Evolutionary conservation across 495 filamentous ascomycete species (phyloP), one percentile per base, ranked within the genome.

Genomic region (Penicillium canescens): DNA sequence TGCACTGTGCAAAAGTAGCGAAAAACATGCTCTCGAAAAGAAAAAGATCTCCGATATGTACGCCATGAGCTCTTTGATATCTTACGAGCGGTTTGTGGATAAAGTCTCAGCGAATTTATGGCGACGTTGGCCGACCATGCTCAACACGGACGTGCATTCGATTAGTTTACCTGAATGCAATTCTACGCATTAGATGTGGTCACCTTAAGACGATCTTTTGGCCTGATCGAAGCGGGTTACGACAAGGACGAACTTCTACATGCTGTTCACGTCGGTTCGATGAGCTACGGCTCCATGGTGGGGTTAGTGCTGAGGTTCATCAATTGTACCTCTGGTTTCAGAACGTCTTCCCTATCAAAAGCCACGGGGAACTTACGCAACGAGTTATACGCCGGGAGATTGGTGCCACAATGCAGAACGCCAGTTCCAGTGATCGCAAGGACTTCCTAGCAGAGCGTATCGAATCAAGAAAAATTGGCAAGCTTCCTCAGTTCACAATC

Each of bases 401-500:
- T 35, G 33, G 33, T 35, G 33, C 2, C 33, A 35, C 9, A 35
- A 35, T 35, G 33, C 9, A 35, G 33, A 12, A 12, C 6, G 33
- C 13, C 6, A 35, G 33, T 35, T 10, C 33, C 33, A 35, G 33
- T 12, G 6, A 35, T 35, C 33, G 33, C 33, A 3, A 35, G 33
- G 33, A 35, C 33, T 35, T 35, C 6, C 33, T 35, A 6, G 33
- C 33, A 12, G 13, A 35, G 33, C 13, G 33, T 35, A 12, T 35
- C 33, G 33, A 35, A 35, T 35, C 13, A 12, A 35, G 13, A 8
- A 35, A 35, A 2, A 12, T 12, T 35, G 2, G 33, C 33, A 35
- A 35, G 33, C 6, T 35, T 8, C 9, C 9, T 54, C 72, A 74
- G 1, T 64, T 88, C 14, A 83, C 83, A 0, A 85, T 89, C 60